A percentile compares a stretch with the other conserved stretches of the same genome.
Conservation (phyloP, 352 stramenopile genomes). For the Globisporangium rhizosaccharum region DNA sequence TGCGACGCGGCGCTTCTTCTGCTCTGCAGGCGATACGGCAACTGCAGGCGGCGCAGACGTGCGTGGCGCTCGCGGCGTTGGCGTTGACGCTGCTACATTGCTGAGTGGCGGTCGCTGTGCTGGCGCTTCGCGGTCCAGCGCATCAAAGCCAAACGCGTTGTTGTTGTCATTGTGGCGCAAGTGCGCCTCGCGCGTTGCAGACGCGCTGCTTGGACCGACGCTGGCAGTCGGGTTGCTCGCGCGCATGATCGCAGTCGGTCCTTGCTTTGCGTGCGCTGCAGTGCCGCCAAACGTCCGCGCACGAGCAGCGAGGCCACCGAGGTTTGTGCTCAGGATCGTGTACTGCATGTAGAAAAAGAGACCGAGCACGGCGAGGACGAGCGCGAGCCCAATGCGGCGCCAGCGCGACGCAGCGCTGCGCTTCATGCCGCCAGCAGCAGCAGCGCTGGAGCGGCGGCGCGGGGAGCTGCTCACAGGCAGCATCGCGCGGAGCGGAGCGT, state of each 20-base stretch:
- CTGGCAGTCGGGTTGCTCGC: slow-evolving; percentile 4
- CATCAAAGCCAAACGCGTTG: slow-evolving; percentile 10
- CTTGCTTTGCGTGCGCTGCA: slow-evolving; percentile 3
- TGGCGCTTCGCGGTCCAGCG: background rate
- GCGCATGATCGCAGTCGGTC: slow-evolving; percentile 9
- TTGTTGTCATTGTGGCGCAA: slow-evolving; percentile 1
- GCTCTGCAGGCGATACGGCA: slow-evolving; percentile 10
- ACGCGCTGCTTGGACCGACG: background rate
- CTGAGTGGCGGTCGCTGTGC: background rate
- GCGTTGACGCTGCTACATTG: slow-evolving; percentile 8
- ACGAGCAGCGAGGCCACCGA: slow-evolving; percentile 16
- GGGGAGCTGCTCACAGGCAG: background rate
- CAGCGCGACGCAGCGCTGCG: slow-evolving; percentile 14
- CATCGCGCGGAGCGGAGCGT: slow-evolving; percentile 1
- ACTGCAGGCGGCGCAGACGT: background rate
- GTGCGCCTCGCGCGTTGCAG: background rate
- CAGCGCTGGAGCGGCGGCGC: slow-evolving; percentile 14
- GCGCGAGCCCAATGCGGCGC: slow-evolving; percentile 9
- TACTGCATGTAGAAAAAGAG: slow-evolving; percentile 57
- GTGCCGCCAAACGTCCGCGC: slow-evolving; percentile 7
- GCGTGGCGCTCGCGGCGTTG: slow-evolving; percentile 11
- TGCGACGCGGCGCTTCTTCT: slow-evolving; percentile 35
- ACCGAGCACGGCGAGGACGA: slow-evolving; percentile 15
- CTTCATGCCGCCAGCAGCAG: slow-evolving; percentile 8
- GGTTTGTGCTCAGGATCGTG: slow-evolving; percentile 34